phyloP scores from a whole-genome alignment of 768 basidiomycete species.

The Crassisporium funariophilum region DNA sequence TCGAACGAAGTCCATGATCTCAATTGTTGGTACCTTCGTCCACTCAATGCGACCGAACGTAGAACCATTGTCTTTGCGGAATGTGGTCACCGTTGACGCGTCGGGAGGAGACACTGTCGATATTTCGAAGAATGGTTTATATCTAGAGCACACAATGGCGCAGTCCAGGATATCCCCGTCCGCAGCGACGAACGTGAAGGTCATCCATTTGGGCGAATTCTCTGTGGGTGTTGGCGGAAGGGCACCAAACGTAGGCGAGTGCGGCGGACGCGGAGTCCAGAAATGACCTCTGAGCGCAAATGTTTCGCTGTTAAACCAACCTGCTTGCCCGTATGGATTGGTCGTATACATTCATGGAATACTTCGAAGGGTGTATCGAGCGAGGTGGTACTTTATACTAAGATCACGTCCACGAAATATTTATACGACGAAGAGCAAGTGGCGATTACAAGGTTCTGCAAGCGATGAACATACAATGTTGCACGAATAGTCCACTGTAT shows the following conservation, averaged over 20 bases:
- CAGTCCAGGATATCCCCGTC: conserved; percentile 23
- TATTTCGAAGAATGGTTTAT: conserved; percentile 18
- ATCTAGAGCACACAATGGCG: conserved; percentile 16
- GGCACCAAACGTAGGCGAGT: conserved; percentile 21
- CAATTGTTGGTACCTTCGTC: background rate
- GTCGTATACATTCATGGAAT: too few relatives aligned
- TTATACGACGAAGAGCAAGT: too few relatives aligned
- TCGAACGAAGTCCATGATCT: background rate
- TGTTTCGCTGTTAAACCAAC: too few relatives aligned
- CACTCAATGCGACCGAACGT: conserved; percentile 20
- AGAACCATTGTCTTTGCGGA: conserved; percentile 13
- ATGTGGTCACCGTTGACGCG: conserved; percentile 11
- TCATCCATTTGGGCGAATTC: conserved; percentile 20
- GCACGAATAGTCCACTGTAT: too few relatives aligned
- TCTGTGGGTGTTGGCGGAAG: conserved; percentile 17
- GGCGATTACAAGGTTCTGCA: too few relatives aligned
- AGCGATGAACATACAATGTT: too few relatives aligned
- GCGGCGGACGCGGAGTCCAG: conserved; percentile 7
- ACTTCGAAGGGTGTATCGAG: too few relatives aligned
- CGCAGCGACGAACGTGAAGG: conserved; percentile 16
- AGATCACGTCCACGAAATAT: too few relatives aligned
- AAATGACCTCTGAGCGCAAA: too few relatives aligned
- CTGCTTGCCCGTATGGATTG: too few relatives aligned
- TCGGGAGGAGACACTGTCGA: conserved; percentile 13
- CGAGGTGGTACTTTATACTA: too few relatives aligned